phyloP scores from a whole-genome alignment of 2,329 filamentous ascomycete genomes.

The Calonectria ilicicola region DNA sequence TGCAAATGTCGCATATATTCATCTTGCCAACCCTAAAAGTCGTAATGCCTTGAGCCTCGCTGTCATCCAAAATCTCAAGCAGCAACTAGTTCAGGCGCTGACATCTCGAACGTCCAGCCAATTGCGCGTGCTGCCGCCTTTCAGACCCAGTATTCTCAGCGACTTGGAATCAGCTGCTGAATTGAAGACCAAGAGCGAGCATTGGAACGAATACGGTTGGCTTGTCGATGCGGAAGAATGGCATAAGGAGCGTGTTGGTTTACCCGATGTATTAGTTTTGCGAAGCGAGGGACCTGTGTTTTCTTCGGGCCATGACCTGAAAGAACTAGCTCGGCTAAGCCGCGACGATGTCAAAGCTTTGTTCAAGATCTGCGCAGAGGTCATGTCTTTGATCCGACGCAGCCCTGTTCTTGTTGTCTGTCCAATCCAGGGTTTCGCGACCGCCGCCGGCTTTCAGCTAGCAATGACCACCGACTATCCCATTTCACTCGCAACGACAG shows the following conservation, averaged over 20 bases:
- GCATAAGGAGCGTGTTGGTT: conserved; percentile 31
- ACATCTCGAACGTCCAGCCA: conserved; percentile 20
- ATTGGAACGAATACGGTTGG: conserved; percentile 36
- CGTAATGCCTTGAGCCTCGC: conserved; percentile 39
- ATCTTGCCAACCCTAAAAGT: conserved; percentile 31
- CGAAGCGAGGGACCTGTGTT: conserved; percentile 40
- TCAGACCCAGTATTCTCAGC: conserved; percentile 14
- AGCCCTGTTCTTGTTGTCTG: conserved; percentile 39
- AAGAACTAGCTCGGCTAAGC: conserved; percentile 27
- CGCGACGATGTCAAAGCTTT: conserved; percentile 30
- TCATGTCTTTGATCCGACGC: conserved; percentile 37
- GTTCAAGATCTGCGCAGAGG: conserved; percentile 36
- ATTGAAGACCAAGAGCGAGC: background rate
- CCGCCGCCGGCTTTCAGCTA: conserved; percentile 40
- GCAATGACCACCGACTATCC: conserved; percentile 40
- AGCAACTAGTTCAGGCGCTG: conserved; percentile 31
- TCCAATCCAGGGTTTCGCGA: conserved; percentile 39
- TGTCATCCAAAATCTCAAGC: conserved; percentile 32
- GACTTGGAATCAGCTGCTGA: conserved; percentile 16
- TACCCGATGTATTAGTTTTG: conserved; percentile 37
- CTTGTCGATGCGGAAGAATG: conserved; percentile 35
- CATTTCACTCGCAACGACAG: conserved; percentile 29
- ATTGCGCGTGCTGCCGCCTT: conserved; percentile 30
- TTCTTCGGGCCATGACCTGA: conserved; percentile 40
- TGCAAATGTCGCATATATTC: conserved; percentile 30